phyloP scores from a whole-genome alignment of 768 basidiomycete genomes.

The Xerocomellus dryophilus region DNA sequence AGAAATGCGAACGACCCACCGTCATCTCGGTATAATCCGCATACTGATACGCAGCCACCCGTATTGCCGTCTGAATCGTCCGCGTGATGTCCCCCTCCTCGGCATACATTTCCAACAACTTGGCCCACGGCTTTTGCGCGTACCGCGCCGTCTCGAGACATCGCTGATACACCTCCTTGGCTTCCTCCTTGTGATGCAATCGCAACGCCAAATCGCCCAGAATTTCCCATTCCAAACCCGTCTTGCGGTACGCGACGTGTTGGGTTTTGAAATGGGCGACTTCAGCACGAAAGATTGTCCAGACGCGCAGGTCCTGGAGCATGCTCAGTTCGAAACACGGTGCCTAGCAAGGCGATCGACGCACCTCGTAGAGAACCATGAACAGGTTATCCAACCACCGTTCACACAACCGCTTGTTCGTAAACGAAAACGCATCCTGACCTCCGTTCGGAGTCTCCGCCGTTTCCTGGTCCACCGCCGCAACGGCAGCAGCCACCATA shows the following conservation, averaged over 20 bases:
- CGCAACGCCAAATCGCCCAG: conserved; percentile 90
- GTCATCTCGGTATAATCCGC: conserved; percentile 88
- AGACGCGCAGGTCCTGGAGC: conserved; percentile 82
- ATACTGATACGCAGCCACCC: conserved; percentile 89
- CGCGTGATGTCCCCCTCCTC: conserved; percentile 93
- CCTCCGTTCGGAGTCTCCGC: conserved; percentile 23
- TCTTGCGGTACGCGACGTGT: conserved; percentile 96
- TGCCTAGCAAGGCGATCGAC: conserved; percentile 14
- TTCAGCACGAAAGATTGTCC: conserved; percentile 99
- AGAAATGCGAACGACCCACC: conserved; percentile 50
- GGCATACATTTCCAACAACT: conserved; percentile 94
- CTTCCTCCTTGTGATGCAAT: conserved; percentile 97
- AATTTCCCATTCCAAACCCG: conserved; percentile 97
- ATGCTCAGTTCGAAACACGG: neutral
- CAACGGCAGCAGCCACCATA: conserved; percentile 39
- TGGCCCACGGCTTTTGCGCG: conserved; percentile 88
- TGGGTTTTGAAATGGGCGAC: conserved; percentile 99
- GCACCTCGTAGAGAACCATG: conserved; percentile 96
- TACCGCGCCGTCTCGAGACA: conserved; percentile 86
- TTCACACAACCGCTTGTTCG: conserved; percentile 94
- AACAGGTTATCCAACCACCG: conserved; percentile 97
- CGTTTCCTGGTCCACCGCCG: conserved; percentile 23
- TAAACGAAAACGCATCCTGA: conserved; percentile 82
- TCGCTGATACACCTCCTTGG: conserved; percentile 95
- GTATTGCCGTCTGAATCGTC: conserved; percentile 86